Evolutionary conservation across 2,329 filamentous ascomycete species (phyloP), one percentile per base, ranked within the genome.

Genomic region (Allantophomopsis cytisporea): DNA sequence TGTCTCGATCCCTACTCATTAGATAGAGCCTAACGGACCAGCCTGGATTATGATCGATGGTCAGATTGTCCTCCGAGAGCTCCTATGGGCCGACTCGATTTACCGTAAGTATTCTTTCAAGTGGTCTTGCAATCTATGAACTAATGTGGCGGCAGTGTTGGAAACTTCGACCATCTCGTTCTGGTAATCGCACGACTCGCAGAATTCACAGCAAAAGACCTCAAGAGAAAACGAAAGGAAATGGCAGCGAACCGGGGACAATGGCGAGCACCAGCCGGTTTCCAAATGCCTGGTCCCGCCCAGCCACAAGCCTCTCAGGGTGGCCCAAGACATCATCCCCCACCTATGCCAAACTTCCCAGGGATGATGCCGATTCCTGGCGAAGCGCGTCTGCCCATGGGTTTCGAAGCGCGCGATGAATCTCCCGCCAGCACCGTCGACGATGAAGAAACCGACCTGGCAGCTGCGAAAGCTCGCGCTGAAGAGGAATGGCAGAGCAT

Each of bases 81-180:
- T 8, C 80, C 82, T 1, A 68, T 94, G 34, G 86, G 85, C 14
- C 78, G 73, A 44, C 63, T 81, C 4, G 81, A 88, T 52, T 82
- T 85, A 8, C 73, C 75, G 75, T 80, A 61, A 64, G 73, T 60
- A 8, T 8, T 7, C 4, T 23, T 13, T 23, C 8, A 13, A 17
- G 14, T 5, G n/a, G 2, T 15, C 17, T 28, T 2, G 28, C 18
- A 7, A 13, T 20, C 10, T 6, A 31, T 38, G 39, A 33, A 18
- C 45, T 52, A 60, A 47, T 23, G 12, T 2, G n/a, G 8, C 13
- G 21, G 13, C 40, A 79, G 89, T 17, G 93, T 89, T 52, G 91
- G 87, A 31, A 86, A 86, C 1, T 86, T 84, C 47, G 91, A 98
- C 55, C 86, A 95, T 55, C 62, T 95, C 4, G 71, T 93, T 35